Percentiles rank a stretch among this genome's conserved stretches.
Evolutionary conservation across 352 stramenopile species (phyloP).

Genomic region (Globisporangium uncinulatum): DNA sequence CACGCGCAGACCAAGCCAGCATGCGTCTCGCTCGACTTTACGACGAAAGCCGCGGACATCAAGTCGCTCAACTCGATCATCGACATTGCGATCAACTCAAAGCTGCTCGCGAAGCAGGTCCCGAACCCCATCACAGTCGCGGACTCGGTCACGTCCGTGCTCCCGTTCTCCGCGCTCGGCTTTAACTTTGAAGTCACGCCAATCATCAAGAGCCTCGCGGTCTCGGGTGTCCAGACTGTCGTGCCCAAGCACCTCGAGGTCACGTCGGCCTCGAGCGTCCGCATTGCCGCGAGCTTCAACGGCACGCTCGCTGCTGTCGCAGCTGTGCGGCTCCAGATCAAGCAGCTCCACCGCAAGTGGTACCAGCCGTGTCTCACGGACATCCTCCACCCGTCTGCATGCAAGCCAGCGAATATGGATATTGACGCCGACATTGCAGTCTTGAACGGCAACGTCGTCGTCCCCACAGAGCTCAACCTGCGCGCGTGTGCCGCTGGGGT

Average conservation of each 20-base stretch:
- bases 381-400: constrained; percentile 16
- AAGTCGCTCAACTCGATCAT: constrained; percentile 25
- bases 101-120: constrained; percentile 22
- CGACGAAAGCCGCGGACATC: constrained; percentile 18
- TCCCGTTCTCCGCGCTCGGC: constrained; percentile 24
- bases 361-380: constrained; percentile 38
- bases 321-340: constrained; percentile 4
- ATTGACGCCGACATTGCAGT: constrained; percentile 23
- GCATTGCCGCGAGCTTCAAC: constrained; percentile 23
- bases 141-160: constrained; percentile 16
- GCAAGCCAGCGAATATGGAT: constrained; percentile 7
- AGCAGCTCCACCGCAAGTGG: constrained; percentile 29
- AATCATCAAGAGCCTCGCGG: constrained; percentile 23
- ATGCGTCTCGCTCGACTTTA: constrained; percentile 19
- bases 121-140: constrained; percentile 22
- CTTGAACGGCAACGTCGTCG: constrained; percentile 9
- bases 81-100: constrained; percentile 21
- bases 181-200: constrained; percentile 22
- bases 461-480: constrained; percentile 8
- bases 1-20: not conserved
- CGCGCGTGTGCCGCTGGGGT: constrained; percentile 13
- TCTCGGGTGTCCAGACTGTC: constrained; percentile 24
- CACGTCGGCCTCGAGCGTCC: constrained; percentile 17
- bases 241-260: constrained; percentile 30
- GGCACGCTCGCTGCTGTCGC: constrained; percentile 20